These are phyloP conservation scores for Daldinia eschscholtzii DNA, from an alignment of 2,329 filamentous ascomycete genomes.

Conservation along the genomic window DNA sequence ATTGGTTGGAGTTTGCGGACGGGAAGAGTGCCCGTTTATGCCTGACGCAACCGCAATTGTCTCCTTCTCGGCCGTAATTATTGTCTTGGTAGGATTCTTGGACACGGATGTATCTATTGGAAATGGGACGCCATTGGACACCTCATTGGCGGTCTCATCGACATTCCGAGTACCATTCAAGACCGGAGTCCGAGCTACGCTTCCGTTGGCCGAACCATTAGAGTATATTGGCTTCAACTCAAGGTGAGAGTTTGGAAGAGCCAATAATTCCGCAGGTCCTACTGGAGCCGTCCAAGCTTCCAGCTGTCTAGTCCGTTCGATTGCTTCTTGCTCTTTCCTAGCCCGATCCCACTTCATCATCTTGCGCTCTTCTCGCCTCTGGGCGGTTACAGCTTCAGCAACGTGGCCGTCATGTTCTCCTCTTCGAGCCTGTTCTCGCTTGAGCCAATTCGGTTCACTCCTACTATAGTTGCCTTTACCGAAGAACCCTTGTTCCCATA, in stretches of 20 bases:
- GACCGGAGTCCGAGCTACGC: not conserved
- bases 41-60: not conserved
- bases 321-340: conserved; percentile 85
- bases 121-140: conserved; percentile 14
- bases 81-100: conserved; percentile 1
- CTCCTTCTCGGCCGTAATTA: not conserved
- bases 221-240: conserved; percentile 50
- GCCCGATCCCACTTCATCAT: conserved; percentile 92
- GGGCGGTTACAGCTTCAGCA: conserved; percentile 83
- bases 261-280: conserved; percentile 62
- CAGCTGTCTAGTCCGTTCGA: conserved; percentile 73
- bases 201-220: conserved; percentile 38
- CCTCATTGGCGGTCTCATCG: not conserved
- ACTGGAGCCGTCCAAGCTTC: conserved; percentile 62
- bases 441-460: conserved; percentile 94
- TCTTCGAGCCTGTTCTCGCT: conserved; percentile 79
- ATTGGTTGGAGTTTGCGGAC: conserved; percentile 28
- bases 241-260: conserved; percentile 67
- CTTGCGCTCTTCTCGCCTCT: conserved; percentile 82
- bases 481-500: conserved; percentile 98
- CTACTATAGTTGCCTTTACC: conserved; percentile 93
- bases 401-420: conserved; percentile 75
- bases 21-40: conserved; percentile 29
- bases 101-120: not conserved
- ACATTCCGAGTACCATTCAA: conserved; percentile 8